Base-by-base conservation (phyloP, 208 protist species). In the Herpetomonas samuelpessoai region DNA sequence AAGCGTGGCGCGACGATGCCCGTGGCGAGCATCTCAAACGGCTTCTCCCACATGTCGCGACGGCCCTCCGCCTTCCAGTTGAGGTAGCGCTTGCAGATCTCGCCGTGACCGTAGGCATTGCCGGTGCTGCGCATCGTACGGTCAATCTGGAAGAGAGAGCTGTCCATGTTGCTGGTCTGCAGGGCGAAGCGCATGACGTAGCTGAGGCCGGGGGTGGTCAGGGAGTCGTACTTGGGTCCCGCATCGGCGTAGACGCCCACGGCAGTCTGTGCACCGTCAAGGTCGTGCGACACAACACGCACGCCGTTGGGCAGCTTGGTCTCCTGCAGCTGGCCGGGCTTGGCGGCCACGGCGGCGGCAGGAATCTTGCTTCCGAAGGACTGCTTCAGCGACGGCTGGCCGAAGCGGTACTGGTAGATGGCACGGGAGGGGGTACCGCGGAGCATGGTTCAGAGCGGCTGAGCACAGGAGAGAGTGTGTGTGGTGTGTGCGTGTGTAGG, bases 171-270 rank as follows among this genome's bases (percentile, higher is more conserved):
- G 18, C 83, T 89, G 21, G 83, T 88, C 71, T 87, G 80, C 61
- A 94, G 70, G 16, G 84, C 82, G 60, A 80, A 91, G 54, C 88
- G 88, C 84, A 94, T 87, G 47, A 91, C 88, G 66, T 91, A 83
- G 72, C 83, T 92, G 18, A 94, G 71, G 21, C 84, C 88, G 1
- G 88, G 88, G 22, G 68, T 81, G 48, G 74, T 60, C 24, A 81
- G 58, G 25, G 87, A 83, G 69, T 93, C 87, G 66, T 83, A 91
- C 72, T 93, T 93, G 12, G 83, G 75, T 4, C 87, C 87, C 4
- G 84, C 82, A 57, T 91, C 75, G 47, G 80, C 81, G 68, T 88
- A 94, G 18, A 94, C 64, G 44, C 82, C 88, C 28, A 92, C 57
- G 27, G 74, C 71, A 54, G 71, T 78, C 21, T 84, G 76, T 10